These are phyloP conservation scores for Linum tenue DNA, from an alignment of 345 rosid genomes.

Conservation along the genomic window DNA sequence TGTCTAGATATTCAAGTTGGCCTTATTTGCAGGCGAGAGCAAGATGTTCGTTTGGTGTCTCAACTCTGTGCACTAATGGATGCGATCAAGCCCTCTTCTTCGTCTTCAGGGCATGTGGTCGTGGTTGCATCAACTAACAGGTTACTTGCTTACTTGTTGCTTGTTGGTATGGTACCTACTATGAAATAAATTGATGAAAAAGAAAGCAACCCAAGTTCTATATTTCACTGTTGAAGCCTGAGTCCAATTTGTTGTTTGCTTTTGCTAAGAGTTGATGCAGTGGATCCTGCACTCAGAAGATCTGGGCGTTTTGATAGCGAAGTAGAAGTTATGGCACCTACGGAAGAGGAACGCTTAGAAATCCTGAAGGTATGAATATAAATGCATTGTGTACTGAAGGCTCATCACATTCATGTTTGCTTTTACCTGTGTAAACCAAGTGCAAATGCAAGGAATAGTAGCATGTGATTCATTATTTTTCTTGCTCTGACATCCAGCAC, in stretches of 20 bases:
- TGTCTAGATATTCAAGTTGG: background rate
- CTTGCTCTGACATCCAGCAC: conserved; percentile 37
- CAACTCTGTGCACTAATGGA: conserved; percentile 79
- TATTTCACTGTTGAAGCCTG: background rate
- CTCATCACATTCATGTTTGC: background rate
- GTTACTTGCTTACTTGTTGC: conserved; percentile 26
- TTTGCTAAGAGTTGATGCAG: conserved; percentile 53
- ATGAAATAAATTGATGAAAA: too few relatives aligned
- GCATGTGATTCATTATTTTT: conserved; percentile 7
- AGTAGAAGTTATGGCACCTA: conserved; percentile 80
- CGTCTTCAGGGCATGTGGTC: conserved; percentile 40
- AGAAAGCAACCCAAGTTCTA: background rate
- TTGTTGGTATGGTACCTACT: background rate
- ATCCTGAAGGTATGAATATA: conserved; percentile 53
- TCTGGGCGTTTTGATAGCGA: conserved; percentile 76
- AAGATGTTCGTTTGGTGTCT: conserved; percentile 66
- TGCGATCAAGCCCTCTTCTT: conserved; percentile 41
- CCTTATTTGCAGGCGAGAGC: conserved; percentile 57
- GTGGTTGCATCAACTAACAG: conserved; percentile 92
- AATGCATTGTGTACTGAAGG: background rate
- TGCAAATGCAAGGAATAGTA: conserved; percentile 1
- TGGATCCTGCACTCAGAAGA: conserved; percentile 79
- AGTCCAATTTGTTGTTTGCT: background rate
- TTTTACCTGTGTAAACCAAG: background rate
- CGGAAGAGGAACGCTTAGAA: conserved; percentile 65